phyloP scores from a whole-genome alignment of 2,329 filamentous ascomycete genomes.

The Microascus cirrosus region DNA sequence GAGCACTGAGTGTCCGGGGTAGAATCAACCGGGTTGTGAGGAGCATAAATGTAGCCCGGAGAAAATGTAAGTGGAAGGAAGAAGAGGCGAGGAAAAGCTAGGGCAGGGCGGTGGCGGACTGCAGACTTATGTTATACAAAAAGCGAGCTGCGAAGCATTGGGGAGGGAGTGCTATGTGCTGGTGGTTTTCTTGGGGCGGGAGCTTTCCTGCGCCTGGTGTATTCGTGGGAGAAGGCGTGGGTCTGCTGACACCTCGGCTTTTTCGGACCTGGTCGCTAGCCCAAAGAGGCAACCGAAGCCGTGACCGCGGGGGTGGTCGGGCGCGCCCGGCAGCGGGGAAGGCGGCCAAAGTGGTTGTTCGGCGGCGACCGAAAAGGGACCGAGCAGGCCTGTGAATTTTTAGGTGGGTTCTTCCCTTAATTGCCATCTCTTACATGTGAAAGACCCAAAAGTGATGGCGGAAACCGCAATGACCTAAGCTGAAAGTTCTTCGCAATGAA shows the following conservation, averaged over 20 bases:
- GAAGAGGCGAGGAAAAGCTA: slow-evolving; percentile 8
- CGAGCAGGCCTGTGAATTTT: no score
- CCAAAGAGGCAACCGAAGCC: background rate
- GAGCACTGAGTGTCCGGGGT: background rate
- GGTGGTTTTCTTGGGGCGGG: background rate
- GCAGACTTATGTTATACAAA: background rate
- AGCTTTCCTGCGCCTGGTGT: background rate
- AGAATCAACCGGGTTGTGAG: slow-evolving; percentile 9
- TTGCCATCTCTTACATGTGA: no score
- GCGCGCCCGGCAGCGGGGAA: no score
- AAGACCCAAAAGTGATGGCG: no score
- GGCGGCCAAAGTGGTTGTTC: no score
- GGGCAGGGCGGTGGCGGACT: slow-evolving; percentile 14
- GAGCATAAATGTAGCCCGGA: slow-evolving; percentile 3
- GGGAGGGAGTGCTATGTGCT: background rate
- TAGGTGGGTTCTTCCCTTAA: background rate
- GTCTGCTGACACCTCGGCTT: background rate
- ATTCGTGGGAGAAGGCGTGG: background rate
- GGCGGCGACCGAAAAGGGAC: no score
- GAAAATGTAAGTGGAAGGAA: slow-evolving; percentile 3
- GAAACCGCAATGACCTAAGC: no score
- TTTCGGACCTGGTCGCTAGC: slow-evolving; percentile 1
- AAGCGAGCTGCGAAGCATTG: background rate
- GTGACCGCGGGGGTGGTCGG: background rate
- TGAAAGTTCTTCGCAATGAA: no score